Percentiles rank a stretch among this genome's conserved stretches.
phyloP scores from a whole-genome alignment of 495 filamentous ascomycete species.

The Aspergillus carlsbadensis region DNA sequence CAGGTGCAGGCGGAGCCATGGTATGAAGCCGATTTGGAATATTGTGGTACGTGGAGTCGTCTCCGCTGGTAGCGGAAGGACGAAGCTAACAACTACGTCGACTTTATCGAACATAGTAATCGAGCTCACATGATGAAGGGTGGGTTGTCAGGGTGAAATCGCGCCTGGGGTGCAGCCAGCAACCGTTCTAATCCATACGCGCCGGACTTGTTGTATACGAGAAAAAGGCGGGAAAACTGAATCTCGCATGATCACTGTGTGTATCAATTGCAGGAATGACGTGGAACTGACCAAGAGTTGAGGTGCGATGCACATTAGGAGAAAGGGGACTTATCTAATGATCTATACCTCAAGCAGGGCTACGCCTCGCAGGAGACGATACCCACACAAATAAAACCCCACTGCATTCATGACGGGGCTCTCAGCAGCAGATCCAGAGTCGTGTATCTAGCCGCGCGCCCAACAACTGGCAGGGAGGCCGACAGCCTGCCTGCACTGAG shows the following conservation, averaged over 20 bases:
- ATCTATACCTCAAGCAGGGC: too few relatives aligned
- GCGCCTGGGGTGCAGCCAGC: not conserved
- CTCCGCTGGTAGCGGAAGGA: not conserved
- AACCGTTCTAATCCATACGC: not conserved
- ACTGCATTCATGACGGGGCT: not conserved
- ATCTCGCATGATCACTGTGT: too few relatives aligned
- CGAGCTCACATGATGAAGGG: conserved; percentile 2
- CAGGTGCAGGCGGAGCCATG: conserved; percentile 3
- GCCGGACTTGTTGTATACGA: conserved; percentile 6
- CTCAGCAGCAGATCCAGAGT: not conserved
- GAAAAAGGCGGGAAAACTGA: conserved; percentile 2
- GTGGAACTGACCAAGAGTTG: conserved; percentile 1
- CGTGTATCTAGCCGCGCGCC: conserved; percentile 2
- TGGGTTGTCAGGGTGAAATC: not conserved
- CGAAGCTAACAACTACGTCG: conserved; percentile 7
- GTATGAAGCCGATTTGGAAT: conserved; percentile 9
- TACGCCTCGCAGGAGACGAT: too few relatives aligned
- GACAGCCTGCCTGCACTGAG: conserved; percentile 1
- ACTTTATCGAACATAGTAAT: conserved; percentile 9
- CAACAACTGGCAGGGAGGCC: too few relatives aligned
- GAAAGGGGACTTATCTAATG: too few relatives aligned
- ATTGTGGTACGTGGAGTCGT: conserved; percentile 8
- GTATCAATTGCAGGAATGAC: not conserved
- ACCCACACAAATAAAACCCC: conserved; percentile 4
- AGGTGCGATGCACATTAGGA: not conserved